A percentile compares a stretch with the other conserved stretches of the same genome.
Conservation (phyloP, 257 asterid species). For the Solanum ossicruentum region DNA sequence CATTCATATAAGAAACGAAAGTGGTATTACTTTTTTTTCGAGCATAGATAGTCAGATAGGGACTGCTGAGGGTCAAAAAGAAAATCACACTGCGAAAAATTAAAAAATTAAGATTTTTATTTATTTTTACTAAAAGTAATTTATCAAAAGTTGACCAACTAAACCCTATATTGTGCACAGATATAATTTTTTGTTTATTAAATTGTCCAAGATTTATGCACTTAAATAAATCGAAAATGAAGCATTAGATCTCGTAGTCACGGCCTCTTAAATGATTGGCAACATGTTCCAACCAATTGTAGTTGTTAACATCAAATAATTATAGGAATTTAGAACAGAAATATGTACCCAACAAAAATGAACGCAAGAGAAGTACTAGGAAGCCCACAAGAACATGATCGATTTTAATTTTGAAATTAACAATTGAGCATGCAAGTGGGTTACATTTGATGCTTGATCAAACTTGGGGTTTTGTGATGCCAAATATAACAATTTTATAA, state of each 20-base stretch:
- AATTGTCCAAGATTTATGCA: background rate
- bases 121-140: too few species aligned
- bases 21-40: too few species aligned
- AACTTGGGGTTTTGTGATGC: background rate
- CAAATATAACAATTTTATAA: background rate
- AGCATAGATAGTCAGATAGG: too few species aligned
- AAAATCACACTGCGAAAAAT: too few species aligned
- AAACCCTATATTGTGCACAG: background rate
- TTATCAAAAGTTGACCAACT: background rate
- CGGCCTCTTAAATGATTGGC: background rate
- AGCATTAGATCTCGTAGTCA: background rate
- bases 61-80: too few species aligned
- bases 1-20: too few species aligned
- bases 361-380: background rate
- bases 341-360: background rate
- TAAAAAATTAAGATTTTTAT: too few species aligned
- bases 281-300: background rate
- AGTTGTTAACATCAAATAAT: background rate
- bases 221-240: background rate
- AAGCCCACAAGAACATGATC: background rate
- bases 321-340: background rate
- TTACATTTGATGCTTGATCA: background rate
- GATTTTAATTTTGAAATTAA: background rate
- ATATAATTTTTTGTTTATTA: background rate
- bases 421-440: background rate